A percentile compares a stretch with the other conserved stretches of the same genome.
phyloP scores from a whole-genome alignment of 2,329 filamentous ascomycete genomes.

The Rhynchosporium graminicola region DNA sequence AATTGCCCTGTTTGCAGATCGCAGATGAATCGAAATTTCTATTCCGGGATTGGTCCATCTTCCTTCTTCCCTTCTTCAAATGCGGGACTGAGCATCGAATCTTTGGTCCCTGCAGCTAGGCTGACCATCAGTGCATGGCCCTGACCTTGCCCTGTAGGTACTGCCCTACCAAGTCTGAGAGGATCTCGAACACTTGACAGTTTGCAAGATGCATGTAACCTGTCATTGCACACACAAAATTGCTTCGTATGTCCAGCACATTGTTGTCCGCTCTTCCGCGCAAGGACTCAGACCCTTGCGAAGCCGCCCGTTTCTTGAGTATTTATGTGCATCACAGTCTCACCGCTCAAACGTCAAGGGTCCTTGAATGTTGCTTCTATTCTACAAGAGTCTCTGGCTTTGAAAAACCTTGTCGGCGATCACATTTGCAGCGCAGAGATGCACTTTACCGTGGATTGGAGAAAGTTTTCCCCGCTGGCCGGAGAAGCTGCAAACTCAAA shows the following conservation, averaged over 20 bases:
- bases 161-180: slow-evolving; percentile 15
- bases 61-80: background rate
- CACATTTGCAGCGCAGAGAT: slow-evolving; percentile 25
- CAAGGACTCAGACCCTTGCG: slow-evolving; percentile 18
- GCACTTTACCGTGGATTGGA: slow-evolving; percentile 11
- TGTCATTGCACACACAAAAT: too few relatives aligned
- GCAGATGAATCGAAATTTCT: slow-evolving; percentile 28
- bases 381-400: slow-evolving; percentile 19
- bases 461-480: slow-evolving; percentile 5
- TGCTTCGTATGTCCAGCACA: too few relatives aligned
- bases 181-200: slow-evolving; percentile 30
- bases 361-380: slow-evolving; percentile 31
- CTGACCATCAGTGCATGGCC: slow-evolving; percentile 6
- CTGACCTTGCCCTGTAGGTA: background rate
- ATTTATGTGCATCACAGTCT: slow-evolving; percentile 22
- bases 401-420: slow-evolving; percentile 25
- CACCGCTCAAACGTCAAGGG: slow-evolving; percentile 41
- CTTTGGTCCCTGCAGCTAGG: slow-evolving; percentile 29
- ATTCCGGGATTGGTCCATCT: slow-evolving; percentile 24
- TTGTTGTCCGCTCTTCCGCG: background rate
- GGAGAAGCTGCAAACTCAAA: background rate
- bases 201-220: slow-evolving; percentile 10
- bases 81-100: slow-evolving; percentile 31
- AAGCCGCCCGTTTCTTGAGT: slow-evolving; percentile 11
- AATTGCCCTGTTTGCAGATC: slow-evolving; percentile 38